A percentile compares a stretch with the other conserved stretches of the same genome.
phyloP scores from a whole-genome alignment of 805 yeast genomes.

The Pichia ethanolica region DNA sequence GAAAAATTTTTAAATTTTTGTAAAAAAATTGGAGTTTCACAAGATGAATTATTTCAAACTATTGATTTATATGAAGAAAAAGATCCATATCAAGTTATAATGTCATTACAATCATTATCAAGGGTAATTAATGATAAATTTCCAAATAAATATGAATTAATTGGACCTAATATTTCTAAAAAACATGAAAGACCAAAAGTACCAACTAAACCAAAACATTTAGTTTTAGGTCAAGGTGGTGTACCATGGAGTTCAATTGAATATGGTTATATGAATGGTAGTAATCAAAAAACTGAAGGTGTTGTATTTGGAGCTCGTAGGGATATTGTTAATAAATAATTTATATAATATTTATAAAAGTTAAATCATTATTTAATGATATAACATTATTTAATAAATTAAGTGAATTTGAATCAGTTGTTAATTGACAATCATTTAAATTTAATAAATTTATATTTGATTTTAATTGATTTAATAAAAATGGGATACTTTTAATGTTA shows the following conservation, averaged over 20 bases:
- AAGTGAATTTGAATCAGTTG: constrained; percentile 19
- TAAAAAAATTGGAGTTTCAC: constrained; percentile 60
- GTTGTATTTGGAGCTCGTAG: constrained; percentile 48
- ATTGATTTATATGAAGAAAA: constrained; percentile 62
- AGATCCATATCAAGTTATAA: constrained; percentile 75
- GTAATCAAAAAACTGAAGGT: constrained; percentile 45
- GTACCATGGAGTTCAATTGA: constrained; percentile 48
- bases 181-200: constrained; percentile 42
- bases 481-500: constrained; percentile 43
- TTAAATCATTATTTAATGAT: neutral
- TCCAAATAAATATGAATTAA: constrained; percentile 37
- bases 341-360: constrained; percentile 2
- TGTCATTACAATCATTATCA: constrained; percentile 66
- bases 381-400: constrained; percentile 19
- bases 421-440: constrained; percentile 16
- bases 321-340: constrained; percentile 29
- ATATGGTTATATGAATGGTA: constrained; percentile 54
- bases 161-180: constrained; percentile 51
- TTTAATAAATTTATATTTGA: constrained; percentile 20
- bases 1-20: constrained; percentile 61
- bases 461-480: constrained; percentile 45
- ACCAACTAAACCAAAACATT: constrained; percentile 49
- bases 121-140: constrained; percentile 55
- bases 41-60: constrained; percentile 77
- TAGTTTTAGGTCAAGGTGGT: constrained; percentile 27